phyloP scores from a whole-genome alignment of 345 rosid genomes.

The Hibiscus trionum region DNA sequence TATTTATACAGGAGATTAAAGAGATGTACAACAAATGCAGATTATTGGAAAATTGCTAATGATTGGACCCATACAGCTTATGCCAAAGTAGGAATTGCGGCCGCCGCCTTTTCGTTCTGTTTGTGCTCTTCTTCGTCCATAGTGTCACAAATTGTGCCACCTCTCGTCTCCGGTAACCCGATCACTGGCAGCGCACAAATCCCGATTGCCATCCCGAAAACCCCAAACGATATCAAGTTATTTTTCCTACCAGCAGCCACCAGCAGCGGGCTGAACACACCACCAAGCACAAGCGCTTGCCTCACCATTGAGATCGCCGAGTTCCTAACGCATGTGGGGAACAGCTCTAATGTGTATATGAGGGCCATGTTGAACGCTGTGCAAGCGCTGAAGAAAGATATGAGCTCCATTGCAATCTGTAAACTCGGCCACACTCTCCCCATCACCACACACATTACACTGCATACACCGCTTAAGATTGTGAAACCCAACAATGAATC shows the following conservation, averaged over 20 bases:
- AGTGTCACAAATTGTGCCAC: slow-evolving; percentile 40
- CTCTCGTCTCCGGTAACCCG: slow-evolving; percentile 60
- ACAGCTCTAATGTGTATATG: slow-evolving; percentile 53
- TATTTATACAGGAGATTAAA: too few species aligned
- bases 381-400: slow-evolving; percentile 51
- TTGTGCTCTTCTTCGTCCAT: slow-evolving; percentile 56
- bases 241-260: slow-evolving; percentile 45
- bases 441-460: slow-evolving; percentile 30
- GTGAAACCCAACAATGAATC: slow-evolving; percentile 37
- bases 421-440: slow-evolving; percentile 12
- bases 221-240: slow-evolving; percentile 36
- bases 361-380: slow-evolving; percentile 31
- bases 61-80: not conserved
- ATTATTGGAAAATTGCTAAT: not conserved
- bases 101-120: not conserved
- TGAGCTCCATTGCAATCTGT: slow-evolving; percentile 47
- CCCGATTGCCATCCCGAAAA: slow-evolving; percentile 53
- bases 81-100: not conserved
- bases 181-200: slow-evolving; percentile 41
- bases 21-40: too few species aligned
- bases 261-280: slow-evolving; percentile 45
- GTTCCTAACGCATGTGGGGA: slow-evolving; percentile 59
- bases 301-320: slow-evolving; percentile 56
- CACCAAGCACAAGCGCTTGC: slow-evolving; percentile 53
- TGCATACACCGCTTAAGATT: slow-evolving; percentile 31